phyloP scores from a whole-genome alignment of 2,329 filamentous ascomycete genomes.

The Davidsoniella neocaledoniae region DNA sequence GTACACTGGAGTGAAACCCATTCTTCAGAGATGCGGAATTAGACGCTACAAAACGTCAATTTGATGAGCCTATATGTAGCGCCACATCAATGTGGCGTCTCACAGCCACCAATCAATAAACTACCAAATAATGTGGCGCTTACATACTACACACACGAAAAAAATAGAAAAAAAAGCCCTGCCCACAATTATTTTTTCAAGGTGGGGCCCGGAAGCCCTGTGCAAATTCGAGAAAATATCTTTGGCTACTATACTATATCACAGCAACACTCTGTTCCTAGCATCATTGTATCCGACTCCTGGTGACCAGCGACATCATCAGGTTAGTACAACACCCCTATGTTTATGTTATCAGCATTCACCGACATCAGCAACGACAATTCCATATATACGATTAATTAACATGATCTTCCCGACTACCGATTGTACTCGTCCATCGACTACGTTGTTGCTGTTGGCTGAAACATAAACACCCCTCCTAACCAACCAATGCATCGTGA shows the following conservation, averaged over 20 bases:
- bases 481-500: not conserved
- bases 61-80: too few species aligned
- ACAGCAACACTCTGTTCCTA: constrained; percentile 1
- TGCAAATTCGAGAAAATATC: constrained; percentile 6
- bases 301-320: constrained; percentile 31
- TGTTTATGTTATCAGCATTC: not conserved
- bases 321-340: constrained; percentile 24
- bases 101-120: too few species aligned
- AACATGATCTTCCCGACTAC: not conserved
- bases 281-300: constrained; percentile 28
- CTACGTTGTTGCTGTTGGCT: not conserved
- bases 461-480: not conserved
- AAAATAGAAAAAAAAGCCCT: not conserved
- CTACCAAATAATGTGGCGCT: not conserved
- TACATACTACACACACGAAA: not conserved
- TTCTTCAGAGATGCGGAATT: too few species aligned
- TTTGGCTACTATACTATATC: constrained; percentile 4
- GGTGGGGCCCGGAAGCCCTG: constrained; percentile 9
- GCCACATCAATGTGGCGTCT: too few species aligned
- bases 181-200: not conserved
- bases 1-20: too few species aligned
- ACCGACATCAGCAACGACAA: not conserved
- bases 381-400: not conserved
- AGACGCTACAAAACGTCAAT: too few species aligned
- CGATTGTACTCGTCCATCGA: not conserved